Evolutionary conservation across 2,329 filamentous ascomycete species (phyloP).

Genomic region (Coniella vitis): DNA sequence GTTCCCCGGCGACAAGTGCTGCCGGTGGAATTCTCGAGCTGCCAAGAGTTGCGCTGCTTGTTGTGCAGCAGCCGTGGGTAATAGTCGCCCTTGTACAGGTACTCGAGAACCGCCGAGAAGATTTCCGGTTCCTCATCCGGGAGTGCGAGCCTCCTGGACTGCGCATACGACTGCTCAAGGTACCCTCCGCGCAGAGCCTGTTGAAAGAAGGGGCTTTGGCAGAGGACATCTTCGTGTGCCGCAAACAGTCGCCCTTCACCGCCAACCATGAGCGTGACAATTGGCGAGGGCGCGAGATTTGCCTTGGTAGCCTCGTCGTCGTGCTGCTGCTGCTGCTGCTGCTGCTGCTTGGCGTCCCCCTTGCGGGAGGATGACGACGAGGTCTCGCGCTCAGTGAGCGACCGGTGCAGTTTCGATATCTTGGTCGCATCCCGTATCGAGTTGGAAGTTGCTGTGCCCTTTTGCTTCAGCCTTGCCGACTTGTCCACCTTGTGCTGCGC

Average conservation of each 20-base stretch:
- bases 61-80: constrained; percentile 83
- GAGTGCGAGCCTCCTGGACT: constrained; percentile 71
- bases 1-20: constrained; percentile 23
- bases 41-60: constrained; percentile 80
- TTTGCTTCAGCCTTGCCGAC: constrained; percentile 75
- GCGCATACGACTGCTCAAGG: constrained; percentile 49
- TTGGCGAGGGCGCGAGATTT: constrained; percentile 51
- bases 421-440: constrained; percentile 66
- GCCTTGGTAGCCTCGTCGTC: background rate
- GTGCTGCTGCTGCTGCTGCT: too few relatives aligned
- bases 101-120: constrained; percentile 90
- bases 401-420: constrained; percentile 79
- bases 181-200: constrained; percentile 65
- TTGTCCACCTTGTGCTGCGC: constrained; percentile 67
- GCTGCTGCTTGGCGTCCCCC: background rate
- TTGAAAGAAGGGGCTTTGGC: constrained; percentile 78
- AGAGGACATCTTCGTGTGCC: constrained; percentile 87
- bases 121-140: constrained; percentile 79
- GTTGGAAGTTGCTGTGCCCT: constrained; percentile 26
- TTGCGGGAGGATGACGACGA: constrained; percentile 18
- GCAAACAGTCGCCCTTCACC: constrained; percentile 84
- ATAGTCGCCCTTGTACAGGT: constrained; percentile 95
- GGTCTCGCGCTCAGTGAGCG: constrained; percentile 51
- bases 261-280: constrained; percentile 81
- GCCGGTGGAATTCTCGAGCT: constrained; percentile 63